These are phyloP conservation scores for Cystofilobasidium macerans DNA, from an alignment of 768 basidiomycete species.

Conservation along the genomic window DNA sequence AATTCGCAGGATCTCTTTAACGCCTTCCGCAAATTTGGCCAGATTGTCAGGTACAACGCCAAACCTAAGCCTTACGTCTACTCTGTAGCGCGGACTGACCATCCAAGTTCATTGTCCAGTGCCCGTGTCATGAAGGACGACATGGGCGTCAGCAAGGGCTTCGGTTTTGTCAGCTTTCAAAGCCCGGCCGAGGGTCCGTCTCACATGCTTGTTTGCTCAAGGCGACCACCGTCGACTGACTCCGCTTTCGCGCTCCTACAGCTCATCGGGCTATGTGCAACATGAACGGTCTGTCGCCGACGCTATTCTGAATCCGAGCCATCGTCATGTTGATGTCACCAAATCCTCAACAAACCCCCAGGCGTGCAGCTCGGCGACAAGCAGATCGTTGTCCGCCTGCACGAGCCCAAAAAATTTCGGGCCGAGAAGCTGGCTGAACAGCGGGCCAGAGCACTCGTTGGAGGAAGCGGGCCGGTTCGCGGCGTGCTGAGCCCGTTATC, in stretches of 20 bases:
- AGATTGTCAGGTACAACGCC: constrained; percentile 73
- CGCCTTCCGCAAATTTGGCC: constrained; percentile 62
- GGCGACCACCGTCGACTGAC: neutral
- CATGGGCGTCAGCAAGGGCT: constrained; percentile 65
- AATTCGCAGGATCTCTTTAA: constrained; percentile 74
- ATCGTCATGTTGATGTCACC: neutral
- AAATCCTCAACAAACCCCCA: neutral
- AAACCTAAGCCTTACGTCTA: no score
- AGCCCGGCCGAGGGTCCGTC: constrained; percentile 61
- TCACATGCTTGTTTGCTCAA: neutral
- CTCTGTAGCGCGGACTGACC: no score
- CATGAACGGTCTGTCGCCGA: constrained; percentile 56
- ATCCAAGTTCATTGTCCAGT: no score
- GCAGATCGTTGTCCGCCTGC: constrained; percentile 71
- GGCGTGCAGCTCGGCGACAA: constrained; percentile 51
- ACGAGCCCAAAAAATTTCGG: constrained; percentile 82
- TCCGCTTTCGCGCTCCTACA: constrained; percentile 33
- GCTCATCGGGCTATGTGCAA: constrained; percentile 61
- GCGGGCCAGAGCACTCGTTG: neutral
- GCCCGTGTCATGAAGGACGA: constrained; percentile 90
- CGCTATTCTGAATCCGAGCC: neutral
- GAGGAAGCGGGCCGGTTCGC: constrained; percentile 42
- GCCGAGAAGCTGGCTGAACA: constrained; percentile 72
- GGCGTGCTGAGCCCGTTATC: constrained; percentile 76
- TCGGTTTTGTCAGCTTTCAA: constrained; percentile 83